Base-by-base conservation (phyloP, 1,284 basidiomycete species). In the Tylopilus orsonianus region DNA sequence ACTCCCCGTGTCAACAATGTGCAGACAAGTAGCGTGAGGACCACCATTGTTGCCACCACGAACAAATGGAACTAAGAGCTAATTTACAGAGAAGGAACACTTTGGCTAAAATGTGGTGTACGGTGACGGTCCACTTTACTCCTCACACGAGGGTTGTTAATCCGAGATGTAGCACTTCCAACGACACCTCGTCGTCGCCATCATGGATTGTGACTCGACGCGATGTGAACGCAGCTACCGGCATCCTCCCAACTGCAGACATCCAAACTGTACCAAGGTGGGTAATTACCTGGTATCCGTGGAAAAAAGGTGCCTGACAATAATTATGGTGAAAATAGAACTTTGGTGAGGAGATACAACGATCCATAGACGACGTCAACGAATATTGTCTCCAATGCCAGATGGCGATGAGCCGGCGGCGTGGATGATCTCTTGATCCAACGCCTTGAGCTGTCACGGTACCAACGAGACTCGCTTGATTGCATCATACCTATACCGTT, bases 51-150 rank as follows among this genome's bases (percentile, higher is more conserved):
- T 23, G 19, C 41, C 33, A 20, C 27, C 18, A 8, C 13, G 12
- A 26, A 4, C 8, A 20, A 24, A 18, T 38, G 29, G 19, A 37
- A 47, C 56, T 65, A 35, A 56, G 39, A 39, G 16, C 29, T 32
- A 42, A 36, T 46, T 52, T 48, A 48, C 65, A 87, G 85, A 55
- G 78, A 86, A 75, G 84, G 85, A 65, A 87, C 84, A 27, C 76
- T 77, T 26, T 87, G 85, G 85, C 67, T 71, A 44, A 75, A 73
- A 56, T 87, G 84, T 68, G 80, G 80, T 60, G 84, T 87, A 67
- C 48, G 75, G 71, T 49, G 37, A 44, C 42, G 41, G 41, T 52
- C 42, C n/a, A 38, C 18, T 32, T 44, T 52, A 26, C 46, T 38
- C 37, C 54, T 32, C 34, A 32, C 32, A 20, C 10, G 26, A 22